Base-by-base conservation (phyloP, 768 basidiomycete species). In the Psilocybe cubensis region DNA sequence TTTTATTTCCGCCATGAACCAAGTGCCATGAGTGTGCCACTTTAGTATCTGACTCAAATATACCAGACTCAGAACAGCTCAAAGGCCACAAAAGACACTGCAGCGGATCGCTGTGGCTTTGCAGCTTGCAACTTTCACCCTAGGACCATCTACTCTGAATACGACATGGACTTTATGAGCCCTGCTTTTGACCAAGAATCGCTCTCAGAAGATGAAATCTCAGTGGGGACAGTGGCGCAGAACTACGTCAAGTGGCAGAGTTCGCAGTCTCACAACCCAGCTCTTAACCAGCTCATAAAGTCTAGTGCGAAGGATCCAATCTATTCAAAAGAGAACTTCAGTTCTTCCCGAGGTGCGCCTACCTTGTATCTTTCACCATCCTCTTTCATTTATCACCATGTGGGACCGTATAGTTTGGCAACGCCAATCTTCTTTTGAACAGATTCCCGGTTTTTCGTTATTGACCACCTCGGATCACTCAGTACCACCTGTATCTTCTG, bases 201-300 rank as follows among this genome's bases (percentile, higher is more conserved):
- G 4, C 4, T 24, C 2, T 3, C 18, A 3, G 28, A 5, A 18
- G 27, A 9, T n/a, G 46, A 48, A 18, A 10, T 9, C 17, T 2
- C 12, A 8, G 17, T 20, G 85, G 18, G 12, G 14, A 31, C 41
- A 5, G 24, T 27, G 40, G 23, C 12, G 21, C 3, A 17, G 14
- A 68, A 70, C 54, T 57, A 63, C 52, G 69, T 74, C 33, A 64
- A 55, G 54, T 74, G 73, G 73, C 71, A 74, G 55, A 47, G 68
- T 42, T 72, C 73, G 8, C 72, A 74, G 57, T 58, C 67, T 17
- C 46, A 62, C 3, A 70, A 68, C 48, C 57, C 61, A 1, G 72
- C 68, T 3, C 65, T 74, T 29, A 66, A 72, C 23, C 60, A 64
- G 21, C 63, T 74, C 40, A 55, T 67, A 20, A 50, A 47, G 18